Evolutionary conservation across 148 eudicot genomes (phyloP).

Genomic region (Dianthus caryophyllus): DNA sequence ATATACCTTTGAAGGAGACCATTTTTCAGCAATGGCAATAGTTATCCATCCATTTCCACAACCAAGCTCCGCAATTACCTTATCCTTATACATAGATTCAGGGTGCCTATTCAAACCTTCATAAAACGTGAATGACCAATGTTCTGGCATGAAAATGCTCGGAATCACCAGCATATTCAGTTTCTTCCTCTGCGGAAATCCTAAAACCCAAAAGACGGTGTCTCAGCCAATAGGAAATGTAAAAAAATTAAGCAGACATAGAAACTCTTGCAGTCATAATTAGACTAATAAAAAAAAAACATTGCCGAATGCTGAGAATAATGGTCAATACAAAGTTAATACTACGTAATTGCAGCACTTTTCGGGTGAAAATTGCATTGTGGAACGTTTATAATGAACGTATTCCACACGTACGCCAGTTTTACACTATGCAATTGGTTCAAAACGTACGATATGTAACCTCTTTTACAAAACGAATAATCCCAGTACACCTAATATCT

Average conservation of each 20-base stretch:
- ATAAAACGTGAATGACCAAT: conserved; percentile 97
- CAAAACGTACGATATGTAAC: neutral
- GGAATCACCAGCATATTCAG: conserved; percentile 95
- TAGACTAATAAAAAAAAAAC: neutral
- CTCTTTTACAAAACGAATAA: too few relatives aligned
- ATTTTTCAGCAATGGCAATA: conserved; percentile 94
- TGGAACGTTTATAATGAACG: neutral
- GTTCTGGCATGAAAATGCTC: conserved; percentile 95
- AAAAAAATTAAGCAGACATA: too few relatives aligned
- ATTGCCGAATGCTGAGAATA: neutral
- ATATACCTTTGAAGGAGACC: conserved; percentile 80
- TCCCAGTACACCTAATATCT: too few relatives aligned
- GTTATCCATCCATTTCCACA: conserved; percentile 99
- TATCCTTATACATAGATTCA: conserved; percentile 87
- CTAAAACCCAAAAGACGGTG: conserved; percentile 27
- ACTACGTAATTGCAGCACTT: neutral
- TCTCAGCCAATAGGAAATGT: neutral
- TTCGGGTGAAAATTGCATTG: neutral
- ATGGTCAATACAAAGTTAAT: too few relatives aligned
- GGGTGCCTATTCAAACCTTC: conserved; percentile 97
- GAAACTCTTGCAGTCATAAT: neutral
- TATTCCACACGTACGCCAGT: neutral
- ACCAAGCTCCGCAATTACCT: conserved; percentile 90
- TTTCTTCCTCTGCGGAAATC: conserved; percentile 68
- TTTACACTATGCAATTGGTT: neutral